Conservation (phyloP, 345 rosid genomes). For the Populus nigra region DNA sequence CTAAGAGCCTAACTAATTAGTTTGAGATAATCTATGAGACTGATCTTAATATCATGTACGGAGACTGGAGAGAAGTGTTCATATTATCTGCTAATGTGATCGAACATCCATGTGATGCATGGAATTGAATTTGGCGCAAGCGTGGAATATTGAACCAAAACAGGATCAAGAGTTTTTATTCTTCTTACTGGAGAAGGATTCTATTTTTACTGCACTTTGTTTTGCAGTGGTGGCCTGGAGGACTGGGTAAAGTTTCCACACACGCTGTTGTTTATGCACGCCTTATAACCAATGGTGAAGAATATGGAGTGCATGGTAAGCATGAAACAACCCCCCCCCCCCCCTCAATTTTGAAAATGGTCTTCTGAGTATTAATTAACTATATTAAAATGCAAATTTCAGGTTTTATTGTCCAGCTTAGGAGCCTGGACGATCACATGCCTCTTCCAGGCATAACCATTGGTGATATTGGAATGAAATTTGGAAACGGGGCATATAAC, state of each 20-base stretch:
- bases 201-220: not conserved
- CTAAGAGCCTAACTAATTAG: not conserved
- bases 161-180: not conserved
- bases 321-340: not conserved
- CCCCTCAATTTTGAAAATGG: not conserved
- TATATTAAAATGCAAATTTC: constrained; percentile 26
- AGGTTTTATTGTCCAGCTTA: constrained; percentile 96
- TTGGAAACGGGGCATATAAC: constrained; percentile 92
- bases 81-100: not conserved
- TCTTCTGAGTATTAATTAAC: constrained; percentile 14
- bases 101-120: not conserved
- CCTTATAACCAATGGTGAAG: constrained; percentile 67
- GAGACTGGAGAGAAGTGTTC: not conserved
- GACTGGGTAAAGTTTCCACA: constrained; percentile 83
- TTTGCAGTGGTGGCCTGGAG: constrained; percentile 99
- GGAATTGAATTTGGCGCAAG: not conserved
- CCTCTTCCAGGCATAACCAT: constrained; percentile 91
- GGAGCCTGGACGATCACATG: constrained; percentile 88
- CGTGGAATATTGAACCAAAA: not conserved
- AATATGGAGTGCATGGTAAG: constrained; percentile 91
- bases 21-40: not conserved
- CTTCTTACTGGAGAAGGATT: constrained; percentile 2
- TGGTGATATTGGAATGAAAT: constrained; percentile 94
- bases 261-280: constrained; percentile 96
- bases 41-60: not conserved